Conservation (phyloP, 495 filamentous ascomycete species). For the Xylaria flabelliformis region DNA sequence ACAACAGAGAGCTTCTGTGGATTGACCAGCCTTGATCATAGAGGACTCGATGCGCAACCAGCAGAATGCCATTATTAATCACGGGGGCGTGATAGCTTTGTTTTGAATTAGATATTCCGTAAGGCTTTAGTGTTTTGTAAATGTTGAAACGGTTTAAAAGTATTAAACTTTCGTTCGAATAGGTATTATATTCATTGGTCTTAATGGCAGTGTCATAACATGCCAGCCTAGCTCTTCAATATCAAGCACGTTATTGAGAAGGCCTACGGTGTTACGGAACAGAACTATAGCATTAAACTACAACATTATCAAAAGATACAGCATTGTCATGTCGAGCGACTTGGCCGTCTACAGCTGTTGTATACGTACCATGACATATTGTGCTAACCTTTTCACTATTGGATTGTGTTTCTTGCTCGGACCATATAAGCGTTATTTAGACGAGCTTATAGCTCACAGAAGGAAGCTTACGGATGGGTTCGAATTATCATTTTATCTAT, state of each 20-base stretch:
- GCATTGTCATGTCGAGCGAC: no score
- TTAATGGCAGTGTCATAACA: not conserved
- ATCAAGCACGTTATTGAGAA: not conserved
- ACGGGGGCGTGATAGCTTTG: not conserved
- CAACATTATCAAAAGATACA: no score
- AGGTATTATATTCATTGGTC: not conserved
- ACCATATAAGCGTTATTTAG: not conserved
- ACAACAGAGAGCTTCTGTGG: no score
- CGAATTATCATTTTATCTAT: not conserved
- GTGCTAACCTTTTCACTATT: no score
- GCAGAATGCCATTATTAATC: not conserved
- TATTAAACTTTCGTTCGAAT: not conserved
- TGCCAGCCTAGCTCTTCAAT: not conserved
- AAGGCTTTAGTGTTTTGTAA: not conserved
- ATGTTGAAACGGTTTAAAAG: not conserved
- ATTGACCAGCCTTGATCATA: no score
- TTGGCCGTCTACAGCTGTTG: no score
- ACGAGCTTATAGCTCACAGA: not conserved
- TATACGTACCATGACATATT: no score
- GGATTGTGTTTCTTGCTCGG: not conserved
- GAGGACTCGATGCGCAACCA: not conserved
- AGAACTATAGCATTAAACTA: no score
- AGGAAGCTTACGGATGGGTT: not conserved
- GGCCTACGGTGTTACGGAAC: no score
- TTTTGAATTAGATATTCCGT: not conserved